Percentiles rank a stretch among this genome's conserved stretches.
phyloP scores from a whole-genome alignment of 176 grass and related monocot genomes.

The Typha latifolia region DNA sequence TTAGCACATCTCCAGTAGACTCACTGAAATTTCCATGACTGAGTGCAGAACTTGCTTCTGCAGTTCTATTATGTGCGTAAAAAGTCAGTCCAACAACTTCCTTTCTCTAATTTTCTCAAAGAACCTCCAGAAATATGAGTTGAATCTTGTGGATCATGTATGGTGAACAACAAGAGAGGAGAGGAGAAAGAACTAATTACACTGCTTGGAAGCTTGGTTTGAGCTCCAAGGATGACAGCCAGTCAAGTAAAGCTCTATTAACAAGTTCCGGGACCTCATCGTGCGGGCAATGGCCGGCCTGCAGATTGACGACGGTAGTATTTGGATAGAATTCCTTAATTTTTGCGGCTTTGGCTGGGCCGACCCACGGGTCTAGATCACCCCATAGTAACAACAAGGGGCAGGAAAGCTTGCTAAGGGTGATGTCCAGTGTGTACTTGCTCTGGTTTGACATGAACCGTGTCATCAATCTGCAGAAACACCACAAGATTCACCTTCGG shows the following conservation, averaged over 20 bases:
- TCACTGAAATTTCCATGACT: too few relatives aligned
- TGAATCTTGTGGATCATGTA: too few relatives aligned
- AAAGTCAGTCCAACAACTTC: too few relatives aligned
- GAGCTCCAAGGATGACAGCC: slow-evolving; percentile 42
- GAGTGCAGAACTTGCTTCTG: too few relatives aligned
- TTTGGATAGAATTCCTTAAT: slow-evolving; percentile 82
- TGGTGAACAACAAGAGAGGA: neutral
- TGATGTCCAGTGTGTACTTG: slow-evolving; percentile 71
- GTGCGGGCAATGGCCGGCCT: slow-evolving; percentile 87
- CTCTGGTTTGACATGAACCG: slow-evolving; percentile 90
- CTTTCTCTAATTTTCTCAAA: too few relatives aligned
- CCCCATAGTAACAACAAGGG: slow-evolving; percentile 92
- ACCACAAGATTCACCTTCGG: too few relatives aligned
- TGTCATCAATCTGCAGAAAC: slow-evolving; percentile 53
- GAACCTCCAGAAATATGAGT: too few relatives aligned
- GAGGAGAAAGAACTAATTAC: slow-evolving; percentile 12
- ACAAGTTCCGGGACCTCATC: slow-evolving; percentile 85
- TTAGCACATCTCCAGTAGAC: too few relatives aligned
- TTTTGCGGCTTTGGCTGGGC: slow-evolving; percentile 49
- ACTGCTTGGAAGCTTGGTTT: slow-evolving; percentile 39
- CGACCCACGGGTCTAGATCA: slow-evolving; percentile 84
- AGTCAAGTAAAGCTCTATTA: slow-evolving; percentile 65
- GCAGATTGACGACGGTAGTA: slow-evolving; percentile 59
- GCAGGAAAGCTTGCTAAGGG: slow-evolving; percentile 60
- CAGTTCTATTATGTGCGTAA: too few relatives aligned